Base-by-base conservation (phyloP, 345 rosid genomes). In the Turritis glabra region DNA sequence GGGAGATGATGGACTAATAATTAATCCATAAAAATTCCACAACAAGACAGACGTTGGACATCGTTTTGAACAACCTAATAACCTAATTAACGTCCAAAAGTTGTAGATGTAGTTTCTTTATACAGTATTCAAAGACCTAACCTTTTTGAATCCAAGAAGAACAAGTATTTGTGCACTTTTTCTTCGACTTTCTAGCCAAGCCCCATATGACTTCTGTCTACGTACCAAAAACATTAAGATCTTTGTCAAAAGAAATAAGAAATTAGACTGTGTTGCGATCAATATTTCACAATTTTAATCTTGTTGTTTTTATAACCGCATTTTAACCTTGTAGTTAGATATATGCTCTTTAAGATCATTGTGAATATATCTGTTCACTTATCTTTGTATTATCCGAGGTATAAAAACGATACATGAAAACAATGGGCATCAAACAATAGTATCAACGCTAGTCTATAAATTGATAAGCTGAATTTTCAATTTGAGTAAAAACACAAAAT, bases 61-160 rank as follows among this genome's bases (percentile, higher is more conserved):
- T 78, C 69, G 81, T 65, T 78, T 66, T 78, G 64, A 66, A 41
- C 81, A 71, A 59, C 80, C 81, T 71, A 70, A 68, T 38, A 59
- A 75, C 79, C 78, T 74, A 75, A 64, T 77, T 70, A 64, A 64
- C 80, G 81, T 66, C 81, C 77, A 77, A 77, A 71, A 72, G 77
- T 66, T 65, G 35, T 72, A 72, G 69, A 72, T 58, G 56, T 66
- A 72, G 81, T 72, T 72, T 66, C 77, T 58, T 51, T 52, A 72
- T 77, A 72, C 81, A 77, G 77, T 77, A 77, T 77, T 66, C 81
- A 77, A 77, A 65, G 58, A 65, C 77, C 72, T 71, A 77, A 57
- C 64, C 66, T 66, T 77, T 77, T 77, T 66, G 50, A 71, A 57
- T 65, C 72, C 77, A 77, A 65, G 68, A 65, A 71, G 73, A 77